Conservation (phyloP, 768 basidiomycete genomes). For the Boletus patriciae region DNA sequence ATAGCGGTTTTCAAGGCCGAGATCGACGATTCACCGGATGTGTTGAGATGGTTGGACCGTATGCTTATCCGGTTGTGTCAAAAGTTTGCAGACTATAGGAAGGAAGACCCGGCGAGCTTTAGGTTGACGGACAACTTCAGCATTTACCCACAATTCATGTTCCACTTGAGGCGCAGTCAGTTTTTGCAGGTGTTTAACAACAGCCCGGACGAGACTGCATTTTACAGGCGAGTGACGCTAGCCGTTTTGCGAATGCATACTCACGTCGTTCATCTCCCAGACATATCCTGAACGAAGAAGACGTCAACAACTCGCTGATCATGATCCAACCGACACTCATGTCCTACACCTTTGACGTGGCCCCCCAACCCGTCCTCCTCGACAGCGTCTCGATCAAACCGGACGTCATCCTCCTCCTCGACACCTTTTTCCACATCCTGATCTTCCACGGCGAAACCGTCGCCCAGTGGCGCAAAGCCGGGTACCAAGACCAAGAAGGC, state of each 20-base stretch:
- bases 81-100: slow-evolving; percentile 98
- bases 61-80: slow-evolving; percentile 99
- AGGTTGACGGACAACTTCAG: slow-evolving; percentile 93
- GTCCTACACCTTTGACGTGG: slow-evolving; percentile 93
- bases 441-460: slow-evolving; percentile 99
- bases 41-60: slow-evolving; percentile 93
- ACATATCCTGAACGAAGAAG: slow-evolving; percentile 93
- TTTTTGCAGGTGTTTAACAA: slow-evolving; percentile 99
- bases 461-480: slow-evolving; percentile 96
- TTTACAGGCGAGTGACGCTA: slow-evolving; percentile 72
- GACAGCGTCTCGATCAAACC: slow-evolving; percentile 98
- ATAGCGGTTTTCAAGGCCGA: slow-evolving; percentile 99
- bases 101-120: slow-evolving; percentile 96
- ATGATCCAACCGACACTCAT: slow-evolving; percentile 99
- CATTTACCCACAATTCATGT: slow-evolving; percentile 99
- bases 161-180: slow-evolving; percentile 95
- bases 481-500: slow-evolving; percentile 97
- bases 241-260: neutral
- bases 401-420: slow-evolving; percentile 93
- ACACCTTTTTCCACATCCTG: slow-evolving; percentile 99
- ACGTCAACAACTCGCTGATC: slow-evolving; percentile 98
- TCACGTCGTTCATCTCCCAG: slow-evolving; percentile 40
- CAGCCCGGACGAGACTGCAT: slow-evolving; percentile 98
- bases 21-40: slow-evolving; percentile 96
- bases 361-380: slow-evolving; percentile 90